These are phyloP conservation scores for Adansonia madagascariensis DNA, from an alignment of 441 rosid genomes.

Conservation along the genomic window DNA sequence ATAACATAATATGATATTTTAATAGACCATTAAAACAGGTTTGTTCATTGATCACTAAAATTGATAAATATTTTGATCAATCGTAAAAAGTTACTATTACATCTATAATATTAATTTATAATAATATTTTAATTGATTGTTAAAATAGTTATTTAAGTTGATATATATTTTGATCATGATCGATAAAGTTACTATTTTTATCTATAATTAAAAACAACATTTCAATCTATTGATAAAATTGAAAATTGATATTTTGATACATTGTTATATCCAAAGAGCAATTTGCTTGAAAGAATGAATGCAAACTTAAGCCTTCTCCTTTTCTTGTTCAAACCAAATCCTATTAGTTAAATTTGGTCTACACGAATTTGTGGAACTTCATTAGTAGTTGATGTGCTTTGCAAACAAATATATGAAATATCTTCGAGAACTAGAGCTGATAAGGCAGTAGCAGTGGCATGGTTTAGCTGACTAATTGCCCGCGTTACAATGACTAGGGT, in stretches of 20 bases:
- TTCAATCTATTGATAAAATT: background rate
- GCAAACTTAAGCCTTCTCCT: too few relatives aligned
- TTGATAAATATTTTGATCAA: too few relatives aligned
- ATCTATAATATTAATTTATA: background rate
- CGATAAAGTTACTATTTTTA: background rate
- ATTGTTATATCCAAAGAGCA: background rate
- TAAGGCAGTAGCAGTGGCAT: constrained; percentile 28
- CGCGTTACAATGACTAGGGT: constrained; percentile 30
- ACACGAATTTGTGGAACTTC: too few relatives aligned
- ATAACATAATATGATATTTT: too few relatives aligned
- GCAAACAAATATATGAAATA: too few relatives aligned
- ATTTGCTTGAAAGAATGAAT: background rate
- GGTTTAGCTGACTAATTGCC: constrained; percentile 13
- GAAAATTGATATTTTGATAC: background rate
- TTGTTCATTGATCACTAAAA: too few relatives aligned
- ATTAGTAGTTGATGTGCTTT: too few relatives aligned
- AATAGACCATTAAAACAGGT: too few relatives aligned
- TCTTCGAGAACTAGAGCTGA: background rate
- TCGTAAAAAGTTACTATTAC: too few relatives aligned
- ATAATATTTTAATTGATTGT: background rate
- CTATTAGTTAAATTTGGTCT: background rate
- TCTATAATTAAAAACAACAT: background rate
- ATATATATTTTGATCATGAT: background rate
- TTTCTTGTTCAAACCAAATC: background rate
- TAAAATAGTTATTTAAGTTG: background rate